Base-by-base conservation (phyloP, 352 stramenopile genomes). In the Pythium rhizo-oryzae region DNA sequence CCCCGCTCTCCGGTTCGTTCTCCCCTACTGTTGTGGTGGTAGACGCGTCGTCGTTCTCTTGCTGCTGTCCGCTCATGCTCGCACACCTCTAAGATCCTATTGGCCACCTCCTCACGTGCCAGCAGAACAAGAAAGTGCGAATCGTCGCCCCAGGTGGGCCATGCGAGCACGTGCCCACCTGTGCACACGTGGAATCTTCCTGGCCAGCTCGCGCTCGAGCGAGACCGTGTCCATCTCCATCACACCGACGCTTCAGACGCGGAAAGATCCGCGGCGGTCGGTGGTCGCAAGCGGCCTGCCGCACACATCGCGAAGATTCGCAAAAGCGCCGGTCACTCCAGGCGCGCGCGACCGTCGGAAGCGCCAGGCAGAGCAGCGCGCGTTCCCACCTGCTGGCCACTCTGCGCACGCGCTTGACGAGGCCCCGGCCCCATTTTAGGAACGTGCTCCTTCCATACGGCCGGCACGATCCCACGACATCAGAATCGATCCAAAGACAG, bases 401-500 rank as follows among this genome's bases (percentile, higher is more conserved):
- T n/a, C 5, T 47, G 3, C 41, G 41, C 41, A 15, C 18, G 41
- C 41, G 41, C 7, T 47, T 47, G 41, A 47, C 41, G 41, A 47
- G 41, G 41, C 18, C 2, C 7, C 6, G 41, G 13, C 5, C 4
- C n/a, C n/a, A 53, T 53, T 53, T 18, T 53, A 28, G 23, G 46
- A 7, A 8, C n/a, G 3, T 53, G 46, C n/a, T 53, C 28, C 3
- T 33, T 33, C 41, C 35, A 41, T 47, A n/a, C 23, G 4, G 23
- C 23, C 21, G 35, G 13, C 41, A 44, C 30, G 19, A 50, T 70
- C 56, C 18, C 64, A 70, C 35, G 18, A 8, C 41, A 2, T 47
- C 35, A 11, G 35, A 16, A 11, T 12, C 6, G 2, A 41, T 41
- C 28, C 35, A 41, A 41, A 41, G 25, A 23, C 59, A 35, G 19